Conservation (phyloP, 192 early-diverging fungal species). For the Geranomyces variabilis region DNA sequence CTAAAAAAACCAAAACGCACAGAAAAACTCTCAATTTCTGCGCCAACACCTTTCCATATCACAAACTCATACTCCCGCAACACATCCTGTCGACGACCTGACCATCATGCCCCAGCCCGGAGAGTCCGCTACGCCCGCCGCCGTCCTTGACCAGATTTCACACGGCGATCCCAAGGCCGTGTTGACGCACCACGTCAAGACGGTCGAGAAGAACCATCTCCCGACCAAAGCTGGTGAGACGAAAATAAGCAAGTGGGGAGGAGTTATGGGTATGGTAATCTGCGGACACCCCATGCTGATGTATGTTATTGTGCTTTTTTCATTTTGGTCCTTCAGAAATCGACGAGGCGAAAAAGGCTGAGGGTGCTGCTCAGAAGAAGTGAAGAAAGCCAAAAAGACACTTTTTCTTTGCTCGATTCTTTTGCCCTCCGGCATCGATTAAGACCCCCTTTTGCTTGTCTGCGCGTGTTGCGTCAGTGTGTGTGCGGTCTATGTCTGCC, state of each 20-base stretch:
- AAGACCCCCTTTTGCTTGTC: no score
- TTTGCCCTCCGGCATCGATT: no score
- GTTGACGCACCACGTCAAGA: conserved; percentile 18
- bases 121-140: not conserved
- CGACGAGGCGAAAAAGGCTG: not conserved
- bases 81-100: no score
- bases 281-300: not conserved
- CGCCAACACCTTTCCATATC: no score
- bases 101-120: not conserved
- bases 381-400: not conserved
- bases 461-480: no score
- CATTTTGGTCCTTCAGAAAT: not conserved
- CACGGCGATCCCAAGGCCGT: conserved; percentile 19
- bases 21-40: no score
- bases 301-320: not conserved
- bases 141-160: conserved; percentile 16
- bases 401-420: no score
- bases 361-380: not conserved
- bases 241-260: not conserved
- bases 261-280: no score
- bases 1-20: no score
- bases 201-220: conserved; percentile 27
- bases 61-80: no score
- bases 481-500: no score
- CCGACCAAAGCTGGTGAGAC: conserved; percentile 23